Percentiles rank a stretch among this genome's conserved stretches.
phyloP scores from a whole-genome alignment of 1,139 yeast genomes.

The Geotrichum phurueaensis region DNA sequence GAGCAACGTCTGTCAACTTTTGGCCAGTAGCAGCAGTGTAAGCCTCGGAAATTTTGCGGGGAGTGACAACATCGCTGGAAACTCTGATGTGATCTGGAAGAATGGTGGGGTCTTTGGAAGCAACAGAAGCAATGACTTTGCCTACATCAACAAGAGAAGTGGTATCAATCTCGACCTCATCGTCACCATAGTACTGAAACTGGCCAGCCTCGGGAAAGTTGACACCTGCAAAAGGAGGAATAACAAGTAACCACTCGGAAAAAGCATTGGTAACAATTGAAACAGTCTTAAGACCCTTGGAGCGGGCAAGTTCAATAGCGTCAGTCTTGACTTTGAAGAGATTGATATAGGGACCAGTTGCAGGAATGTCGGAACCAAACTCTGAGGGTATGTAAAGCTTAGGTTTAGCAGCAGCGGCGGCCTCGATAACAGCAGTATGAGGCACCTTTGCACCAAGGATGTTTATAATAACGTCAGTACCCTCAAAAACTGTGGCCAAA shows the following conservation, averaged over 20 bases:
- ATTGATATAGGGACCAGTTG: slow-evolving; percentile 35
- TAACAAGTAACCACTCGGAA: slow-evolving; percentile 30
- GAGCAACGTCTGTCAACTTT: slow-evolving; percentile 30
- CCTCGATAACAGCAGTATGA: slow-evolving; percentile 32
- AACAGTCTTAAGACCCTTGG: slow-evolving; percentile 47
- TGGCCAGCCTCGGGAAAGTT: slow-evolving; percentile 19
- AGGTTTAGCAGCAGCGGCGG: slow-evolving; percentile 40
- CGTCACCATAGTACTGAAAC: slow-evolving; percentile 36
- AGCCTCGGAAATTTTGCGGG: slow-evolving; percentile 38
- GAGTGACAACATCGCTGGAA: slow-evolving; percentile 40
- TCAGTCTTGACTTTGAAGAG: slow-evolving; percentile 38
- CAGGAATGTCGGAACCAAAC: slow-evolving; percentile 46
- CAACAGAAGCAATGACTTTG: slow-evolving; percentile 41
- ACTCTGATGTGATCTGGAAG: slow-evolving; percentile 47
- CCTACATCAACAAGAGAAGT: slow-evolving; percentile 47
- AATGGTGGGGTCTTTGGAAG: slow-evolving; percentile 37
- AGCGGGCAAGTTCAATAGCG: slow-evolving; percentile 42
- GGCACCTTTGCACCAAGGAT: slow-evolving; percentile 37
- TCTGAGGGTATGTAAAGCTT: slow-evolving; percentile 58
- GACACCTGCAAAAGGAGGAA: slow-evolving; percentile 36
- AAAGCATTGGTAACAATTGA: slow-evolving; percentile 45
- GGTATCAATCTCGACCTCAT: slow-evolving; percentile 35
- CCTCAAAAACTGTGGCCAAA: slow-evolving; percentile 39
- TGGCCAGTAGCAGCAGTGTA: slow-evolving; percentile 43
- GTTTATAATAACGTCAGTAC: slow-evolving; percentile 49